A percentile compares a stretch with the other conserved stretches of the same genome.
Evolutionary conservation across 495 filamentous ascomycete genomes (phyloP).

Genomic region (Cudoniella acicularis): DNA sequence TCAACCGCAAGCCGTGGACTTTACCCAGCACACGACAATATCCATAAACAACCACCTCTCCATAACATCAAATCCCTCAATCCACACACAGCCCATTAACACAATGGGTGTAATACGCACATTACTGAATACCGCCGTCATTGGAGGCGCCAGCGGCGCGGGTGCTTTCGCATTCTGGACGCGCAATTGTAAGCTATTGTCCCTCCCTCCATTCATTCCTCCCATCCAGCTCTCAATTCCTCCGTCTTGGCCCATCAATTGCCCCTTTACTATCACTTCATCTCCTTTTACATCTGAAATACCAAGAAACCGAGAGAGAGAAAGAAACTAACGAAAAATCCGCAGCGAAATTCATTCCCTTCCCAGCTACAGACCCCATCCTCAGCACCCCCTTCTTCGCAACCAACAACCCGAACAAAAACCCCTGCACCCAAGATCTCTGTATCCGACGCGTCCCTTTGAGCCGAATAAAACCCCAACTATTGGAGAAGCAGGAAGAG

Average conservation of each 20-base stretch:
- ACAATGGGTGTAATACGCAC: slow-evolving; percentile 47
- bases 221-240: too few relatives aligned
- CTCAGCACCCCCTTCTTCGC: slow-evolving; percentile 52
- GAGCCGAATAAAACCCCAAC: slow-evolving; percentile 56
- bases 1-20: too few relatives aligned
- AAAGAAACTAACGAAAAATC: too few relatives aligned
- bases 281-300: too few relatives aligned
- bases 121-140: slow-evolving; percentile 38
- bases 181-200: neutral
- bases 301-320: too few relatives aligned
- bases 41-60: too few relatives aligned
- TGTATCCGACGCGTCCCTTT: slow-evolving; percentile 60
- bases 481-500: slow-evolving; percentile 52
- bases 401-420: slow-evolving; percentile 58
- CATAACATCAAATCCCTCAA: too few relatives aligned
- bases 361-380: slow-evolving; percentile 50
- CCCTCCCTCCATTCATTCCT: neutral
- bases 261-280: too few relatives aligned
- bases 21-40: too few relatives aligned
- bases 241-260: too few relatives aligned
- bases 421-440: slow-evolving; percentile 59
- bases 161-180: slow-evolving; percentile 1
- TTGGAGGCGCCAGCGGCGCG: slow-evolving; percentile 29
- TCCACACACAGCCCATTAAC: too few relatives aligned
- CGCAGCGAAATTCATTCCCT: slow-evolving; percentile 25